Evolutionary conservation across 768 basidiomycete genomes (phyloP), one percentile per base, ranked within the genome.

Genomic region (Psilocybe azurescens): DNA sequence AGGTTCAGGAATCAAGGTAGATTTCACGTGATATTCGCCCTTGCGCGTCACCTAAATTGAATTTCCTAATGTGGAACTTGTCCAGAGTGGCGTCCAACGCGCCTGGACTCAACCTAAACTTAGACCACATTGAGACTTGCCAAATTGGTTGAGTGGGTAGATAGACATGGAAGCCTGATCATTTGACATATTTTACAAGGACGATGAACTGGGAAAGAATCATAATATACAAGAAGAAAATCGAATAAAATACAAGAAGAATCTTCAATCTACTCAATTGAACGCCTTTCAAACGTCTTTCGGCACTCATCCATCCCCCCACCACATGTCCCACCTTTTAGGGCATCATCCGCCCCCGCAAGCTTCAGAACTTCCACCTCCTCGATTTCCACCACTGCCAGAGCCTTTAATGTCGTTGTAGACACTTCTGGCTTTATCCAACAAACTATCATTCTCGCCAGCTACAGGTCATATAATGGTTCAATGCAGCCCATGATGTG

Each of bases 351-450:
- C 20, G 53, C 52, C 44, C 49, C 9, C 48, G 47, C 56, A 58
- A 50, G 38, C 59, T 57, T 64, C 44, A 64, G 44, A 58, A 56
- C 41, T 47, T 16, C 59, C 59, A 6, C 56, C 59, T 46, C 56
- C 59, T 48, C 14, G n/a, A 4, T 49, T 53, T 20, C 33, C 20
- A 9, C 50, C 53, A 48, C 44, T 49, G 24, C 55, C 47, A 6
- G 38, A 18, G 11, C 53, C 54, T 53, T 68, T 63, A 13, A 62
- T 44, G 7, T 68, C 67, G n/a, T 61, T 46, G 36, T 50, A 60
- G 5, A 63, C 36, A 18, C 54, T 54, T 59, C 60, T 68, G 4
- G 64, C 67, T n/a, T 53, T 56, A n/a, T 51, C 29, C 5, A 68
- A 28, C 11, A 68, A 2, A 32, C 62, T 61, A 20, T 49, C 62